Evolutionary conservation across 202 grass and related monocot genomes (phyloP), one percentile per base, ranked within the genome.

Genomic region (Alloteropsis angusta): DNA sequence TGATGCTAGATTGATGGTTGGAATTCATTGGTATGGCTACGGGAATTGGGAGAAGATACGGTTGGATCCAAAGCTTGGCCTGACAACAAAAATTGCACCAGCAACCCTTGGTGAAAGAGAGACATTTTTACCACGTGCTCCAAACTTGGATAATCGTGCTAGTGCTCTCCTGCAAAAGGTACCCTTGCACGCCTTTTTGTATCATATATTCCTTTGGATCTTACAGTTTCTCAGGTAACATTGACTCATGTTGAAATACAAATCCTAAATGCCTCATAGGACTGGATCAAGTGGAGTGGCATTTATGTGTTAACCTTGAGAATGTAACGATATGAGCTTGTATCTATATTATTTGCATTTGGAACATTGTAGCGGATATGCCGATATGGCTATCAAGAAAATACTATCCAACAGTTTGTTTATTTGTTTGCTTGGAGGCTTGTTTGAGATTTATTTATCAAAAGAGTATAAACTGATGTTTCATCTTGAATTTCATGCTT

Each of bases 31-130:
- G 91, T 89, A 99, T 89, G 96, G 96, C 77, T 99, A 96, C 61
- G 96, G 96, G 61, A 99, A 95, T 75, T 99, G 96, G 96, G 96
- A 99, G 72, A 99, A 96, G 80, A 99, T 99, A 80, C 82, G 96
- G 54, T 79, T 93, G 68, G 96, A 99, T 68, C 76, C 92, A 19
- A 87, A 83, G 82, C 92, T 99, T 68, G 86, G 92, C 64, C 65
- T 99, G 38, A 71, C 86, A 48, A 84, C 86, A 72, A 99, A 99
- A 95, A 96, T 99, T 82, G 96, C 96, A 82, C 96, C 96, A 71
- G 84, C 83, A 80, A 88, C 90, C 84, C 92, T 99, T 68, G 92
- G 92, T 66, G 96, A 99, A 76, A 85, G 90, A 76, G 92, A 96
- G 80, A 99, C 92, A 26, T 96, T 99, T 84, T 89, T 99, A 85